These are phyloP conservation scores for Candida fluviatilis DNA, from an alignment of 805 yeast genomes.

Conservation along the genomic window DNA sequence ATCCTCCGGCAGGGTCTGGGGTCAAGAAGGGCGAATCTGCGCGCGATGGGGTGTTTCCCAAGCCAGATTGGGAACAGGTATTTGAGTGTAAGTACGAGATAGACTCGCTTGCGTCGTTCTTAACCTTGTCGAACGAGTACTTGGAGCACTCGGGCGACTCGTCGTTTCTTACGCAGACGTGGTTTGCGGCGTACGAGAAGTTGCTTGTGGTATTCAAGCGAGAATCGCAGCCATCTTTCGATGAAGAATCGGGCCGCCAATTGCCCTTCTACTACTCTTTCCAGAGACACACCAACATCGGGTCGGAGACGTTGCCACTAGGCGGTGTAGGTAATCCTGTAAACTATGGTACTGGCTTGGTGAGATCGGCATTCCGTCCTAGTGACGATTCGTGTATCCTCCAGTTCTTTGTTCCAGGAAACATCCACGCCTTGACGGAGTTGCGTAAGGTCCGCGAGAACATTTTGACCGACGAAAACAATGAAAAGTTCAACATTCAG, in stretches of 20 bases:
- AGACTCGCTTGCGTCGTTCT: constrained; percentile 79
- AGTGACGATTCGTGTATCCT: constrained; percentile 82
- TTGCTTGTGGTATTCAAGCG: constrained; percentile 51
- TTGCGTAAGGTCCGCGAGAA: constrained; percentile 32
- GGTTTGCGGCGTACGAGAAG: constrained; percentile 58
- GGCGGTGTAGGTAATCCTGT: constrained; percentile 86
- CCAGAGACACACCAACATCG: constrained; percentile 68
- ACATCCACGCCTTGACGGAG: constrained; percentile 70
- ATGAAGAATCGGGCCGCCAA: constrained; percentile 44
- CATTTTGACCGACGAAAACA: constrained; percentile 14
- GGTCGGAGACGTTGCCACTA: constrained; percentile 77
- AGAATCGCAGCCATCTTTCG: constrained; percentile 61
- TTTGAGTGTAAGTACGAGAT: constrained; percentile 90
- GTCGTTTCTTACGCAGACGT: constrained; percentile 42
- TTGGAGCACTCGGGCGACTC: constrained; percentile 49
- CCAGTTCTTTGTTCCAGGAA: constrained; percentile 82
- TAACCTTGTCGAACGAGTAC: constrained; percentile 72
- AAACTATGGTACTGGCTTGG: constrained; percentile 59
- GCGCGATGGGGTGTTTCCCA: constrained; percentile 63
- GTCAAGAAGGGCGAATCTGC: constrained; percentile 49
- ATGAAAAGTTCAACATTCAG: constrained; percentile 6
- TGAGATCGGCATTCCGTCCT: constrained; percentile 84
- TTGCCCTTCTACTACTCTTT: constrained; percentile 56
- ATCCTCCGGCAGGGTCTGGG: constrained; percentile 62
- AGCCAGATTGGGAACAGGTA: constrained; percentile 64